A percentile compares a stretch with the other conserved stretches of the same genome.
These are phyloP conservation scores for Cunninghamia lanceolata DNA, from an alignment of 75 land plant genomes.

Conservation along the genomic window DNA sequence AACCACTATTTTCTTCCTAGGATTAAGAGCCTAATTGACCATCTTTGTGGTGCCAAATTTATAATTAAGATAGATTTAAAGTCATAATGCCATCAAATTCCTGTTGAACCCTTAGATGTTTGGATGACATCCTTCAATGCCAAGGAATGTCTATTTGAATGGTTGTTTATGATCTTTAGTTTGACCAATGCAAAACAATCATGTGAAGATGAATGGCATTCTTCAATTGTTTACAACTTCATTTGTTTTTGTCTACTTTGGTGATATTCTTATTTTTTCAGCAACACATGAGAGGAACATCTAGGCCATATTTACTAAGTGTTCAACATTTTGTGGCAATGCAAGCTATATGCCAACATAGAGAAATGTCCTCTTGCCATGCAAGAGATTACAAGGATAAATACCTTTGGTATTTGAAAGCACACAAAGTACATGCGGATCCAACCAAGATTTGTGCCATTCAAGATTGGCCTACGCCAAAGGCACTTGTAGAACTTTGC, in stretches of 20 bases:
- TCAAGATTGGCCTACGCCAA: background rate
- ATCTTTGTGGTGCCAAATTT: background rate
- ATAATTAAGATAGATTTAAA: background rate
- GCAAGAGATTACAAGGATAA: background rate
- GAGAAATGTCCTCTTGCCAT: background rate
- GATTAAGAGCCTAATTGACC: background rate
- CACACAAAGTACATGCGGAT: background rate
- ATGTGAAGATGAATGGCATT: background rate
- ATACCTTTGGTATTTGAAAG: background rate
- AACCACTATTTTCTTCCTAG: slow-evolving; percentile 3
- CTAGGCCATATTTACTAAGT: slow-evolving; percentile 6
- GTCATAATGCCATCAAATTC: slow-evolving; percentile 3
- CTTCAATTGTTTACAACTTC: background rate
- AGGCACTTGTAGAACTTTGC: background rate
- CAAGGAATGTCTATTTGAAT: slow-evolving; percentile 10
- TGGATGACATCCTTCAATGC: background rate
- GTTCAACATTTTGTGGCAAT: background rate
- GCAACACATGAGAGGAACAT: background rate
- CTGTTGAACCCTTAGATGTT: background rate
- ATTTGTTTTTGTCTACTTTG: background rate
- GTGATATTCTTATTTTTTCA: slow-evolving; percentile 8
- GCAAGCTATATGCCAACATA: background rate
- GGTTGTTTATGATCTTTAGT: slow-evolving; percentile 16
- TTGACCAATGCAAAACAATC: slow-evolving; percentile 13
- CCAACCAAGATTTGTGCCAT: background rate